A percentile compares a stretch with the other conserved stretches of the same genome.
These are phyloP conservation scores for Sclerotinia subarctica DNA, from an alignment of 2,329 filamentous ascomycete species.

Conservation along the genomic window DNA sequence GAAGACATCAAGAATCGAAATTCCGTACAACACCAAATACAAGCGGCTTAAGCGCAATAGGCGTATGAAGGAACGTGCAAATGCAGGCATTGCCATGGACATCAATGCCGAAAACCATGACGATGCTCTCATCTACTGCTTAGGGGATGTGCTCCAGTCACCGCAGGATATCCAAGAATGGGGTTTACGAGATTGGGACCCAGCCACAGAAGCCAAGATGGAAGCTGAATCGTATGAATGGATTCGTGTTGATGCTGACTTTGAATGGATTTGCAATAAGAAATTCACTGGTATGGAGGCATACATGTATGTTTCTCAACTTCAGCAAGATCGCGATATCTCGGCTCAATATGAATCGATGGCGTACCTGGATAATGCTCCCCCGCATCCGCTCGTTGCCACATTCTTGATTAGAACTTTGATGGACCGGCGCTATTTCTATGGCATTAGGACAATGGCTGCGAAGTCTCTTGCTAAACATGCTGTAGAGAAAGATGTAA, in stretches of 20 bases:
- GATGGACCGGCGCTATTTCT: constrained; percentile 88
- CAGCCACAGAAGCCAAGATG: constrained; percentile 86
- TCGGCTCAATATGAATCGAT: constrained; percentile 80
- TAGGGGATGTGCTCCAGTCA: constrained; percentile 84
- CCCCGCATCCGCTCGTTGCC: constrained; percentile 76
- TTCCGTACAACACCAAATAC: constrained; percentile 98
- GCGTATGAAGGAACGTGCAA: constrained; percentile 73
- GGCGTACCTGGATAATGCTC: constrained; percentile 65
- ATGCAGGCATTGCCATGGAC: constrained; percentile 61
- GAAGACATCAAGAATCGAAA: constrained; percentile 79
- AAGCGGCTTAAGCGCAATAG: constrained; percentile 90
- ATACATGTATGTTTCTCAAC: constrained; percentile 97
- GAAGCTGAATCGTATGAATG: constrained; percentile 96
- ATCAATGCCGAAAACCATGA: constrained; percentile 64
- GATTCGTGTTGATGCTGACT: constrained; percentile 97
- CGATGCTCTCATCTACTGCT: constrained; percentile 81
- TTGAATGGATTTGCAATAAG: constrained; percentile 93
- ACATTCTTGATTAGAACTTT: constrained; percentile 87
- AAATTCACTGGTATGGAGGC: constrained; percentile 74
- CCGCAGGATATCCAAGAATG: constrained; percentile 80
- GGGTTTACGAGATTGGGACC: constrained; percentile 84
- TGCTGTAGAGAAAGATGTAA: constrained; percentile 60
- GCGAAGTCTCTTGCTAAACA: constrained; percentile 75
- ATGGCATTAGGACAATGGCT: constrained; percentile 86
- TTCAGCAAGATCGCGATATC: constrained; percentile 95